Evolutionary conservation across 768 basidiomycete species (phyloP).

Genomic region (Pulveroboletus sp.): DNA sequence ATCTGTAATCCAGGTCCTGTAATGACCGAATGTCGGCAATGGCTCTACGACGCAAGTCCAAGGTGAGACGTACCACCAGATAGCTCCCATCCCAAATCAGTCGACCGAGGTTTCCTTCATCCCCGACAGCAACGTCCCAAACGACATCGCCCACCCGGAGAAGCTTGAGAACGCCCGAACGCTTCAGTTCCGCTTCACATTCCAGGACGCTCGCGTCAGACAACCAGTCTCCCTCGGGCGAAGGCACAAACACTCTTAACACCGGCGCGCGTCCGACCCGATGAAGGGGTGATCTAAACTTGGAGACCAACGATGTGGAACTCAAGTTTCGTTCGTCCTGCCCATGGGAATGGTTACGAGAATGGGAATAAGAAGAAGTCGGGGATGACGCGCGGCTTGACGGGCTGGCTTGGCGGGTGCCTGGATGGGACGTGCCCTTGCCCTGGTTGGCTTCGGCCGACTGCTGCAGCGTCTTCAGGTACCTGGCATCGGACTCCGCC

Average conservation of each 20-base stretch:
- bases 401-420: conserved; percentile 35
- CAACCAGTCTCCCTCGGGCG: conserved; percentile 83
- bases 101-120: conserved; percentile 81
- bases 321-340: conserved; percentile 24
- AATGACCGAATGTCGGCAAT: conserved; percentile 1
- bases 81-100: conserved; percentile 88
- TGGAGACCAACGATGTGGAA: conserved; percentile 17
- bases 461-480: conserved; percentile 14
- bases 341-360: conserved; percentile 40
- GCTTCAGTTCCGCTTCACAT: conserved; percentile 76
- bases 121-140: conserved; percentile 83
- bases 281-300: conserved; percentile 70
- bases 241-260: conserved; percentile 78
- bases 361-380: conserved; percentile 37
- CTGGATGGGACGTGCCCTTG: conserved; percentile 9
- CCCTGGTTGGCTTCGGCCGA: conserved; percentile 1
- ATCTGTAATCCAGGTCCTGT: conserved; percentile 84
- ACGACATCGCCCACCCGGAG: conserved; percentile 77
- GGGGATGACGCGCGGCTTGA: conserved; percentile 69
- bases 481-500: conserved; percentile 56
- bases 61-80: conserved; percentile 58
- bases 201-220: conserved; percentile 76
- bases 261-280: conserved; percentile 69
- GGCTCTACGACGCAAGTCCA: background rate
- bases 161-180: conserved; percentile 45